These are phyloP conservation scores for Eucalyptus sp. DNA, from an alignment of 345 rosid genomes.

Conservation along the genomic window DNA sequence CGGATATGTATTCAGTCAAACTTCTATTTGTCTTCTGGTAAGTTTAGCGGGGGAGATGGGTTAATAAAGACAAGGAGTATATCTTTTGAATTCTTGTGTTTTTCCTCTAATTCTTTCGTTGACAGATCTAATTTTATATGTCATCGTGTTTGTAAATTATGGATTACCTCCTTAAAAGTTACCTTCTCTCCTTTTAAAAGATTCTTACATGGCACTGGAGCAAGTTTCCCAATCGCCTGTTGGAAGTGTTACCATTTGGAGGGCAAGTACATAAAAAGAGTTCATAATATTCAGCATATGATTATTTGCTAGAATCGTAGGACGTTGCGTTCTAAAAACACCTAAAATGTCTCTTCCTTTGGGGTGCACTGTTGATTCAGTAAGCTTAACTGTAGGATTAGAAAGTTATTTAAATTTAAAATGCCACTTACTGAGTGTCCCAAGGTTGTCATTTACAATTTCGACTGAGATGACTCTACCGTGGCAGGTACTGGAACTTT, in stretches of 20 bases:
- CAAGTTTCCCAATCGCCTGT: neutral
- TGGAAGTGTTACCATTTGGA: neutral
- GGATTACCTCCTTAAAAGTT: neutral
- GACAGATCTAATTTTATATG: neutral
- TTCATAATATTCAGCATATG: neutral
- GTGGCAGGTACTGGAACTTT: neutral
- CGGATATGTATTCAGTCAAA: neutral
- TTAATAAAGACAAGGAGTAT: neutral
- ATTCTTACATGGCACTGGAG: neutral
- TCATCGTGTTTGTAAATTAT: neutral
- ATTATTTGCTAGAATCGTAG: neutral
- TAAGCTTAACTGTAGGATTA: neutral
- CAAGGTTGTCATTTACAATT: neutral
- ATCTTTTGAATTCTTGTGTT: neutral
- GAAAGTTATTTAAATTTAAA: neutral
- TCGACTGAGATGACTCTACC: neutral
- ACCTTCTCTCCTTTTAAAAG: neutral
- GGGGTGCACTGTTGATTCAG: neutral
- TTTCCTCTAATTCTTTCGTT: neutral
- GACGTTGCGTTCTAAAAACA: neutral
- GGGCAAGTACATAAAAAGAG: neutral
- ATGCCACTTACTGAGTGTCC: neutral
- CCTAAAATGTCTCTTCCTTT: neutral
- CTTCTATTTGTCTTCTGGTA: neutral
- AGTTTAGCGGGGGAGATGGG: neutral